Percentiles rank a stretch among this genome's conserved stretches.
phyloP scores from a whole-genome alignment of 2,329 filamentous ascomycete genomes.

The Alternaria panax region DNA sequence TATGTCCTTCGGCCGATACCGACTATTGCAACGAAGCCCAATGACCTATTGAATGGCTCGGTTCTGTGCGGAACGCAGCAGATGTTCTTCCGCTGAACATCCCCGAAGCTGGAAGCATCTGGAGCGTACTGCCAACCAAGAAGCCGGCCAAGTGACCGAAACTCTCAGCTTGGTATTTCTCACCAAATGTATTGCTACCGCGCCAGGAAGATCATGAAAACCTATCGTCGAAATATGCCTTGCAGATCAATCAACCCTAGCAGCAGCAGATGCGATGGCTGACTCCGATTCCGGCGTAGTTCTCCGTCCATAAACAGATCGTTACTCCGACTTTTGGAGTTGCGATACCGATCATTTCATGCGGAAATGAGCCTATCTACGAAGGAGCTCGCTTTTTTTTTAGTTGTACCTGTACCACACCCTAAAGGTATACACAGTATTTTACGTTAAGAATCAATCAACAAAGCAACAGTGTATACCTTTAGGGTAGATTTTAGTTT shows the following conservation, averaged over 20 bases:
- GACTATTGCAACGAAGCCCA: not conserved
- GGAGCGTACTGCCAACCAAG: not conserved
- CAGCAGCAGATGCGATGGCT: not conserved
- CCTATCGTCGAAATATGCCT: not conserved
- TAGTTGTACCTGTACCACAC: too few species aligned
- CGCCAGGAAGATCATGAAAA: not conserved
- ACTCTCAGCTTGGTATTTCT: not conserved
- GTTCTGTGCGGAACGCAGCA: constrained; percentile 12
- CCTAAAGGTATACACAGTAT: too few species aligned
- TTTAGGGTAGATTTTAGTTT: too few species aligned
- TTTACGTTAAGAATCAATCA: too few species aligned
- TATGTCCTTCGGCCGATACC: not conserved
- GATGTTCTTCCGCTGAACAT: not conserved
- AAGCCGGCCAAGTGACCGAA: not conserved
- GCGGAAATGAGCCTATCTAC: not conserved
- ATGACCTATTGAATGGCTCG: constrained; percentile 1
- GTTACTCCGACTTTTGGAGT: not conserved
- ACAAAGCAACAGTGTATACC: too few species aligned
- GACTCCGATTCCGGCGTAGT: not conserved
- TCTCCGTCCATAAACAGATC: not conserved
- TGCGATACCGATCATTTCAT: not conserved
- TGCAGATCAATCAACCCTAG: not conserved
- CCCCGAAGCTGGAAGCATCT: constrained; percentile 3
- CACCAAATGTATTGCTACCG: not conserved
- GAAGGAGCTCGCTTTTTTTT: too few species aligned